Conservation (phyloP, 495 filamentous ascomycete genomes). For the Chaetomidium leptoderma region DNA sequence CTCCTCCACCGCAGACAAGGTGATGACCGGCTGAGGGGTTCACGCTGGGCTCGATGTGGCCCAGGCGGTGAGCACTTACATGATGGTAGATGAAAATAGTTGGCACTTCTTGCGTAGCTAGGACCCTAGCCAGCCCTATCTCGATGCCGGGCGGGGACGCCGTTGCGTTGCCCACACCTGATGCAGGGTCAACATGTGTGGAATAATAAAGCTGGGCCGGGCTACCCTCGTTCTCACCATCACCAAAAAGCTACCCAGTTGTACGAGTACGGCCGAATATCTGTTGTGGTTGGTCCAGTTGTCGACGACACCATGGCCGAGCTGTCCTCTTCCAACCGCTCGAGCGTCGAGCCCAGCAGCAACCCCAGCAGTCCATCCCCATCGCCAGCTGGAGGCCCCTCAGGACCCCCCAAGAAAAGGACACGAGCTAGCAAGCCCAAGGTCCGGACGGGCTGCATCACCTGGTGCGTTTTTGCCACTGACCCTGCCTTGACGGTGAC, state of each 20-base stretch:
- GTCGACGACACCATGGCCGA: constrained; percentile 1
- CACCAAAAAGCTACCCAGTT: constrained; percentile 5
- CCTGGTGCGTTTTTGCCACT: constrained; percentile 23
- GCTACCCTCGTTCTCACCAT: background rate
- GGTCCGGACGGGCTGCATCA: constrained; percentile 34
- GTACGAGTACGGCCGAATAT: background rate
- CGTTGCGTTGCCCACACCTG: background rate
- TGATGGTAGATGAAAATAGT: constrained; percentile 1
- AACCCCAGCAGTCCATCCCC: constrained; percentile 17
- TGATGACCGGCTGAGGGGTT: constrained; percentile 1
- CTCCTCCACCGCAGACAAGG: too few relatives aligned
- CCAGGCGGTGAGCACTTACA: constrained; percentile 7
- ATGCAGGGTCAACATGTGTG: background rate
- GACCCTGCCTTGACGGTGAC: background rate
- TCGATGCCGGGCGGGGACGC: too few relatives aligned
- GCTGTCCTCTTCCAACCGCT: background rate
- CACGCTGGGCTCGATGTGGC: constrained; percentile 1
- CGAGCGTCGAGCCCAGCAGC: constrained; percentile 9
- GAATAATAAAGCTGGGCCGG: background rate
- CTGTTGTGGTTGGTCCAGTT: background rate
- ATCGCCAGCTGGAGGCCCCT: constrained; percentile 3
- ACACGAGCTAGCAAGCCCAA: constrained; percentile 35
- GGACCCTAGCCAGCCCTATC: too few relatives aligned
- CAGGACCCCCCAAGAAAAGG: constrained; percentile 23
- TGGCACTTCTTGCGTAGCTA: too few relatives aligned